Conservation (phyloP, 257 asterid genomes). For the Forsythia suspensa region DNA sequence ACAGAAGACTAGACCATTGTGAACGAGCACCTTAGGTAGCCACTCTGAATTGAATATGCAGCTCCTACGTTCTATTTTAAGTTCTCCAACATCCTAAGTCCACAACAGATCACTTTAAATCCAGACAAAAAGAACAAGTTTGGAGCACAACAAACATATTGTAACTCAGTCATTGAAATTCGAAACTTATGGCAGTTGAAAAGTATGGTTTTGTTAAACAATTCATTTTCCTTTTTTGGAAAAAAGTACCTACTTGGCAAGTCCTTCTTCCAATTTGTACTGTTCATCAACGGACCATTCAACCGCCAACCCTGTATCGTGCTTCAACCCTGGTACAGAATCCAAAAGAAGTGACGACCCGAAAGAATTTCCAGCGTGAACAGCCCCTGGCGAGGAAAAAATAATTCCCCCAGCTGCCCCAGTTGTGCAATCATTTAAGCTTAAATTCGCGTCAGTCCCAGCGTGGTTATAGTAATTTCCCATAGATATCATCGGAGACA, state of each 20-base stretch:
- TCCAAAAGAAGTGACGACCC: slow-evolving; percentile 52
- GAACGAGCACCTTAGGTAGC: slow-evolving; percentile 18
- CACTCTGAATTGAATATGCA: neutral
- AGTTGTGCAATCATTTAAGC: slow-evolving; percentile 26
- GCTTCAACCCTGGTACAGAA: slow-evolving; percentile 71
- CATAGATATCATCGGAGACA: slow-evolving; percentile 45
- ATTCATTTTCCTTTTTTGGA: slow-evolving; percentile 22
- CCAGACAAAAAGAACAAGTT: neutral
- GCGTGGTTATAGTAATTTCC: slow-evolving; percentile 40
- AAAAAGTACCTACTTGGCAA: slow-evolving; percentile 75
- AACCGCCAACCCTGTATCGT: slow-evolving; percentile 70
- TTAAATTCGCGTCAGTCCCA: slow-evolving; percentile 34
- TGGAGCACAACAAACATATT: neutral
- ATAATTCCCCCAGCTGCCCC: slow-evolving; percentile 45
- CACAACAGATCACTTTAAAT: neutral
- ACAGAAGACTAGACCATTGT: slow-evolving; percentile 2
- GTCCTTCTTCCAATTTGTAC: slow-evolving; percentile 79
- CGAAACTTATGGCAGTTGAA: neutral
- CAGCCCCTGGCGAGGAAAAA: slow-evolving; percentile 49
- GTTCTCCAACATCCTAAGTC: slow-evolving; percentile 1
- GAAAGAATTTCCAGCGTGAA: slow-evolving; percentile 38
- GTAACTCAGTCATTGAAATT: neutral
- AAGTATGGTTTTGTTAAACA: neutral
- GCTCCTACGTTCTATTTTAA: slow-evolving; percentile 5
- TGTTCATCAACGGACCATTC: slow-evolving; percentile 87